Evolutionary conservation across 1,139 yeast species (phyloP), one percentile per base, ranked within the genome.

Genomic region (Suhomyces panamericanus): DNA sequence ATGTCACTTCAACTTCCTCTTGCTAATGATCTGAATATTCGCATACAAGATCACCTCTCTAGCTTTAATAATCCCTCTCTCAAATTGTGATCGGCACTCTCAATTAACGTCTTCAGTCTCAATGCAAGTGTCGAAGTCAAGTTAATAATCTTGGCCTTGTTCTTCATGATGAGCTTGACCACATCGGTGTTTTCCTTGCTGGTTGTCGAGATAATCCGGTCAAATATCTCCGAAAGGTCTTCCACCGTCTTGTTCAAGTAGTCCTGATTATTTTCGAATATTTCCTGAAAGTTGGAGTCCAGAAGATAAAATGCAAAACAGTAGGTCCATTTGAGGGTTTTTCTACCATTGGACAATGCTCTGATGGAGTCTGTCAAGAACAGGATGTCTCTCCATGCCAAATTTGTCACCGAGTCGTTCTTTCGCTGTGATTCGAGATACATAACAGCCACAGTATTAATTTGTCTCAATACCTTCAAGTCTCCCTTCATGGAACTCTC

Each of bases 341-440:
- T 82, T 47, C 98, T 73, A 2, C 96, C 88, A 45, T 76, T 78
- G 32, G 84, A 73, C 44, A 90, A 67, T 1, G 80, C 77, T 38
- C 75, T 73, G 46, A 86, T 83, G 38, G 93, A 83, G 49, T 86
- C 95, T 8, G 83, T 78, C 42, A 90, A 73, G 59, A 87, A 91
- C 58, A 88, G 95, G 1, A 90, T 86, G 57, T 91, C 97, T 46
- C 87, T 87, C 96, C 96, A 90, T 2, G 95, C 85, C 48, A 88
- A 53, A 4, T 82, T 81, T 6, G 40, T 43, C 15, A 43, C 41
- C 4, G 35, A 35, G 13, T 39, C 43, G 52, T 32, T 52, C 45
- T 44, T 49, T 46, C 54, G 57, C 53, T 44, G 56, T 50, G 48
- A 74, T 56, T 86, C 91, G 66, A 91, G 72, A 48, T 63, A 70